Evolutionary conservation across 2,329 filamentous ascomycete species (phyloP).

Genomic region (Aspergillus fijiensis): DNA sequence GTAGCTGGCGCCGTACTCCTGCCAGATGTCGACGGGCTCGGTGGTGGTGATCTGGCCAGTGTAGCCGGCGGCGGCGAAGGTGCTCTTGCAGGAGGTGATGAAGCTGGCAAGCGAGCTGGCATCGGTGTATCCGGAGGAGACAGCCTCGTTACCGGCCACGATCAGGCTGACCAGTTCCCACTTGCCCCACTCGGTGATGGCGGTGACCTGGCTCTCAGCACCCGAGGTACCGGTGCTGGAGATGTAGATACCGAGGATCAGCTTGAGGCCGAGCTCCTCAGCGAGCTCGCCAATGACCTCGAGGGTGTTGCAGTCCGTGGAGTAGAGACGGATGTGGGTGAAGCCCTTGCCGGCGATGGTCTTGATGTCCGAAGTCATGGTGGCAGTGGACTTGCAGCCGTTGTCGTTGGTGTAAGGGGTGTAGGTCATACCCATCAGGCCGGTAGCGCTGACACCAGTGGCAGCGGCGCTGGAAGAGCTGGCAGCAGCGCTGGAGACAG

Average conservation of each 20-base stretch:
- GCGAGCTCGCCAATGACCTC: constrained; percentile 70
- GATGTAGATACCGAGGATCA: constrained; percentile 89
- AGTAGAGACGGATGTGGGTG: constrained; percentile 77
- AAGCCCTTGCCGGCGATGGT: constrained; percentile 67
- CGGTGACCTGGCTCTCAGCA: constrained; percentile 70
- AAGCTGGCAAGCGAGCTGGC: constrained; percentile 66
- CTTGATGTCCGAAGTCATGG: constrained; percentile 61
- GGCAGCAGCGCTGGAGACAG: constrained; percentile 10
- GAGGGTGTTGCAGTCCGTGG: constrained; percentile 83
- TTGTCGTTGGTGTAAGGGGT: constrained; percentile 64
- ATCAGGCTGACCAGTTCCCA: constrained; percentile 77
- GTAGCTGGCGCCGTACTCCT: constrained; percentile 52
- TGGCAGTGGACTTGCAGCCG: constrained; percentile 62
- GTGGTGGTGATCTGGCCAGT: constrained; percentile 75
- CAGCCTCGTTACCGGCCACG: constrained; percentile 86
- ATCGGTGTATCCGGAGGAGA: constrained; percentile 71
- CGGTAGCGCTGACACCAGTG: constrained; percentile 33
- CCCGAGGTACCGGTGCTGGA: constrained; percentile 60
- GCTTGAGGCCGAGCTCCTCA: constrained; percentile 64
- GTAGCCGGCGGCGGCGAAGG: constrained; percentile 67
- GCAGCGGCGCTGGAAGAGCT: constrained; percentile 23
- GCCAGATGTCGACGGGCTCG: constrained; percentile 78
- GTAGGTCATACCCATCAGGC: constrained; percentile 73
- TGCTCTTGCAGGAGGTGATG: constrained; percentile 64
- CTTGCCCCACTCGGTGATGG: constrained; percentile 69